Evolutionary conservation across 73 alveolate species (phyloP).

Genomic region (Paramecium tetraurelia): DNA sequence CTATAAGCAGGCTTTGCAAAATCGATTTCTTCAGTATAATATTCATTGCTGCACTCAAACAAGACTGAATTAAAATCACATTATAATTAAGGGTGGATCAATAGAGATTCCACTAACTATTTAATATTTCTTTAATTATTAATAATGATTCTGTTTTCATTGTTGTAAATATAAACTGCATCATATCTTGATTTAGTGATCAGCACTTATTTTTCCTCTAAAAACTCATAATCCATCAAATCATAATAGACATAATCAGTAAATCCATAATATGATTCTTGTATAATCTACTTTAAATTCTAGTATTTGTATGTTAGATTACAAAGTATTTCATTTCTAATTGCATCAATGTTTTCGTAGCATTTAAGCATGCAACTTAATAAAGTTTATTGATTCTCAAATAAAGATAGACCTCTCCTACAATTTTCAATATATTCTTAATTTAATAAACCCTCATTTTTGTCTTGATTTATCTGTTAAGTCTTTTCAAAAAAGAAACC

Average conservation of each 20-base stretch:
- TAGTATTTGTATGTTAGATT: background rate
- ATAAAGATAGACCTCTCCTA: background rate
- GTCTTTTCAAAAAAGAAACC: background rate
- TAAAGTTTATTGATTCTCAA: background rate
- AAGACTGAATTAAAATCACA: background rate
- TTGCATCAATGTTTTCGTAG: background rate
- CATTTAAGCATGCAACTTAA: conserved; percentile 30
- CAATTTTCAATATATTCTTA: background rate
- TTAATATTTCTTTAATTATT: background rate
- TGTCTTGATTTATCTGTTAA: background rate
- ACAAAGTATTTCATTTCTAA: background rate
- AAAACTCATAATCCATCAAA: background rate
- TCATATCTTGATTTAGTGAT: background rate
- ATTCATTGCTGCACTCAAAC: background rate
- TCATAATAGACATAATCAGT: background rate
- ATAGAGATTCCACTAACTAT: background rate
- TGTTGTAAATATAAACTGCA: background rate
- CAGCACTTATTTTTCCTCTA: background rate
- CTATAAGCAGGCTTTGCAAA: background rate
- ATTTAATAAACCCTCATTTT: background rate
- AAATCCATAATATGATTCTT: background rate
- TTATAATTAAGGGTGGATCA: background rate
- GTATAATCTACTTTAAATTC: background rate
- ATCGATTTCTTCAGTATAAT: background rate
- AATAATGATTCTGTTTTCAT: background rate